A percentile compares a stretch with the other conserved stretches of the same genome.
These are phyloP conservation scores for Botryotinia calthae DNA, from an alignment of 2,329 filamentous ascomycete genomes.

Conservation along the genomic window DNA sequence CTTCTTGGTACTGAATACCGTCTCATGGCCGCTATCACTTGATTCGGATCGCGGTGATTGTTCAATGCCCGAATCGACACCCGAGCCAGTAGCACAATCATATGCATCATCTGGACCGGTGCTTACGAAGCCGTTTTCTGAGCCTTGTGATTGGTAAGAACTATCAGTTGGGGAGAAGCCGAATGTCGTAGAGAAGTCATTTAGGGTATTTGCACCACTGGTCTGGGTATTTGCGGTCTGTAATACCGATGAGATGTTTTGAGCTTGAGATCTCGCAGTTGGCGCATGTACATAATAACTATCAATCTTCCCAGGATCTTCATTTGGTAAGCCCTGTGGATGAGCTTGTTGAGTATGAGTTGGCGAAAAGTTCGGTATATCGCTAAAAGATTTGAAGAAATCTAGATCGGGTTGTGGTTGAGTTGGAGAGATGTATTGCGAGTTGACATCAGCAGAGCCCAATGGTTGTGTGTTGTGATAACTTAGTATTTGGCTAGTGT, in stretches of 20 bases:
- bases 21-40: neutral
- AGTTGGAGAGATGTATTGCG: slow-evolving; percentile 7
- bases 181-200: neutral
- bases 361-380: neutral
- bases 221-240: neutral
- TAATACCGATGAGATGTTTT: neutral
- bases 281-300: neutral
- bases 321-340: neutral
- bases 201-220: neutral
- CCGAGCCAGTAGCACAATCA: neutral
- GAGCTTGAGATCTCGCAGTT: neutral
- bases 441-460: slow-evolving; percentile 3
- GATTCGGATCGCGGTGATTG: slow-evolving; percentile 1
- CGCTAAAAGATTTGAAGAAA: slow-evolving; percentile 2
- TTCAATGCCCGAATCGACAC: neutral
- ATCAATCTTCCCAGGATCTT: slow-evolving; percentile 11
- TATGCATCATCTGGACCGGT: neutral
- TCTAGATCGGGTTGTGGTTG: neutral
- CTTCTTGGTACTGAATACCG: neutral
- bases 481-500: neutral
- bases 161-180: neutral
- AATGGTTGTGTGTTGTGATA: slow-evolving; percentile 4
- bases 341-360: slow-evolving; percentile 10
- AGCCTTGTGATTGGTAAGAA: slow-evolving; percentile 5
- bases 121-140: neutral